Evolutionary conservation across 139 green algal genomes (phyloP), one percentile per base, ranked within the genome.

Genomic region (Desmodesmus armatus): DNA sequence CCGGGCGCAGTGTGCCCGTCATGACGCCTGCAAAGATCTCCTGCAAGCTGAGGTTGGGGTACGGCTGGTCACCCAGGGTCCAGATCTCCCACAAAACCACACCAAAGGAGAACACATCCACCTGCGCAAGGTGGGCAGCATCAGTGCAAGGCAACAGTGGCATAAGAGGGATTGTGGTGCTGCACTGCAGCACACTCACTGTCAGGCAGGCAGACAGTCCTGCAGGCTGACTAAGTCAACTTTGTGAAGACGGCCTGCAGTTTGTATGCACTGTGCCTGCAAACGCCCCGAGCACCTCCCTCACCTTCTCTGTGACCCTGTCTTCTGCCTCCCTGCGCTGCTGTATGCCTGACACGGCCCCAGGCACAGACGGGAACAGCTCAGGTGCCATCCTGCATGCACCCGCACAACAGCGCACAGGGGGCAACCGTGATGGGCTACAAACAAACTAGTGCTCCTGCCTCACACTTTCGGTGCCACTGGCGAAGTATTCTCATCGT

Each of bases 301-400:
- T 51, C 63, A 84, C 76, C 65, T 84, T 83, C 27, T 80, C 84
- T 29, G 76, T 84, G 11, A 79, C 75, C 35, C 75, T 49, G 53
- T 84, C 84, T 71, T 76, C 84, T 55, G 60, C 74, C 27, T 83
- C 83, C 37, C 58, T 84, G 73, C 72, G 58, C n/a, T 29, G 5
- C 13, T 53, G 31, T 37, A 83, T 72, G 76, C 55, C 78, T n/a
- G 70, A 74, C 31, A 66, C 58, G 13, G 43, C 85, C 29, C 49
- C 85, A 31, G 67, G 74, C 53, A 78, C 84, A 27, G 63, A 80
- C 2, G 88, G 87, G 77, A 97, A 94, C 60, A 97, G 88, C 92
- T 97, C 94, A 0, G 93, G 94, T 7, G 94, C 94, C 94, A 97
- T 97, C 92, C 92, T 87, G 82, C 53, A 60, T 58, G 47, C 47